Evolutionary conservation across 2,329 filamentous ascomycete species (phyloP).

Genomic region (Knufia petricola): DNA sequence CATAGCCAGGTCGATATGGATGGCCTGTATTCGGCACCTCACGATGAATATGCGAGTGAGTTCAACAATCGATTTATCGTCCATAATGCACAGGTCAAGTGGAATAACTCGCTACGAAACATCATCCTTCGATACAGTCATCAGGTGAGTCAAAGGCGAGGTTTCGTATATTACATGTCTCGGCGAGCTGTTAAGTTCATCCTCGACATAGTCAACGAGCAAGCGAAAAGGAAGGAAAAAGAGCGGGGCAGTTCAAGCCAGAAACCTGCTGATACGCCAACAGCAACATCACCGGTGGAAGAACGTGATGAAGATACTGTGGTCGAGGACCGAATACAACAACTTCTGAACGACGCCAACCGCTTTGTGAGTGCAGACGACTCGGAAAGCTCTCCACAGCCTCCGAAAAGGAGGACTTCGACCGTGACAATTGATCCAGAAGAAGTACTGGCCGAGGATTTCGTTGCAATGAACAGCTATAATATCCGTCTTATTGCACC

Average conservation of each 20-base stretch:
- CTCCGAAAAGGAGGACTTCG: slow-evolving; percentile 18
- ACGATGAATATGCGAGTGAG: slow-evolving; percentile 78
- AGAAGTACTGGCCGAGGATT: slow-evolving; percentile 75
- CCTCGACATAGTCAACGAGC: slow-evolving; percentile 91
- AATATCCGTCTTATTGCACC: slow-evolving; percentile 91
- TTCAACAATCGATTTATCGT: slow-evolving; percentile 98
- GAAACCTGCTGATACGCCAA: slow-evolving; percentile 13
- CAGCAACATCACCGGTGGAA: slow-evolving; percentile 27
- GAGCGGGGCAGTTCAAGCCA: slow-evolving; percentile 11
- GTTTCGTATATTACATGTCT: slow-evolving; percentile 97
- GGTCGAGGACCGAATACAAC: slow-evolving; percentile 75
- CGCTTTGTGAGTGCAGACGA: slow-evolving; percentile 70
- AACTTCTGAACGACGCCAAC: slow-evolving; percentile 73
- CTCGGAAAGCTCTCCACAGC: slow-evolving; percentile 24
- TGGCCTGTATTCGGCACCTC: slow-evolving; percentile 56
- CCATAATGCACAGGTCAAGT: slow-evolving; percentile 94
- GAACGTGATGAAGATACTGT: slow-evolving; percentile 54
- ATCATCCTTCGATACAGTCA: slow-evolving; percentile 96
- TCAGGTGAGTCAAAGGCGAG: slow-evolving; percentile 88
- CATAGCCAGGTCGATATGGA: slow-evolving; percentile 46
- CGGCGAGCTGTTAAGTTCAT: slow-evolving; percentile 95
- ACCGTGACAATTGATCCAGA: slow-evolving; percentile 33
- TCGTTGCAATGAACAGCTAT: slow-evolving; percentile 84
- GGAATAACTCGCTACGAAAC: slow-evolving; percentile 93
- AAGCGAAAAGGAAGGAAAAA: slow-evolving; percentile 58